Evolutionary conservation across 257 asterid genomes (phyloP).

Genomic region (Solanum infundibuliforme): DNA sequence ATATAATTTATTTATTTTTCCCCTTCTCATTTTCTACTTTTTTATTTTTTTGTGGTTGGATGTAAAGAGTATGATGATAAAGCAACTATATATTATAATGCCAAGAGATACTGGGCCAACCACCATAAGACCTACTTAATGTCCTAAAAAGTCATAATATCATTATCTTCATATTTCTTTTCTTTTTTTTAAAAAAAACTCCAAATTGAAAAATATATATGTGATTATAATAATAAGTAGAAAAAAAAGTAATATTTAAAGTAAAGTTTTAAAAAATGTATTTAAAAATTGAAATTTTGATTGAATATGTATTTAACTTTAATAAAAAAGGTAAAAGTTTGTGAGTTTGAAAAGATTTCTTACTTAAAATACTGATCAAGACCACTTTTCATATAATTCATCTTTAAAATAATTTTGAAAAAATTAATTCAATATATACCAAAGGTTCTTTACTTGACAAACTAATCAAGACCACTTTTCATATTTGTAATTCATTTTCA

Average conservation of each 20-base stretch:
- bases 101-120: slow-evolving; percentile 56
- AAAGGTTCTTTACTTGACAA: not conserved
- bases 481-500: not conserved
- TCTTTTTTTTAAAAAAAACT: not conserved
- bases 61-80: slow-evolving; percentile 58
- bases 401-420: not conserved
- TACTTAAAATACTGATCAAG: not conserved
- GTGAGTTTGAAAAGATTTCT: not conserved
- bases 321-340: not conserved
- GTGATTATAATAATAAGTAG: not conserved
- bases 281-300: not conserved
- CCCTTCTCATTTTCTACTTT: not conserved
- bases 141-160: slow-evolving; percentile 31
- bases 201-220: not conserved
- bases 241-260: not conserved
- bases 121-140: slow-evolving; percentile 65
- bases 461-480: not conserved
- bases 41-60: slow-evolving; percentile 51
- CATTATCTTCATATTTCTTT: slow-evolving; percentile 14
- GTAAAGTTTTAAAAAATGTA: not conserved
- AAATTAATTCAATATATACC: not conserved
- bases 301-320: not conserved
- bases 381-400: not conserved
- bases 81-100: slow-evolving; percentile 39
- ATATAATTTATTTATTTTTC: not conserved